phyloP scores from a whole-genome alignment of 108 stramenopile species.

The Discostella pseudostelligera region DNA sequence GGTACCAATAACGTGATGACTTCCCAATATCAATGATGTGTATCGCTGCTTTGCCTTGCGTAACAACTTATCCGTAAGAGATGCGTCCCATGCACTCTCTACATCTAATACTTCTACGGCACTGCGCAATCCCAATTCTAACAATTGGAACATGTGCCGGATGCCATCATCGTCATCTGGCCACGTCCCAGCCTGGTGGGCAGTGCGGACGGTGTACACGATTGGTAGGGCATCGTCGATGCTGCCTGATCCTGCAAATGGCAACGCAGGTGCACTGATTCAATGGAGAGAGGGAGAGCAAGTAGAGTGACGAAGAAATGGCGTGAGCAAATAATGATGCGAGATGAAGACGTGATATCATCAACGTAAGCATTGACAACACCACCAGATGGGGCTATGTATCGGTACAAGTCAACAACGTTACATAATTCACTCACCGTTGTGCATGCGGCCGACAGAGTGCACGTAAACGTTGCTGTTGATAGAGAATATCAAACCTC shows the following conservation, averaged over 20 bases:
- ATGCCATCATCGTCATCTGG: conserved; percentile 87
- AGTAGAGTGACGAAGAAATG: too few species aligned
- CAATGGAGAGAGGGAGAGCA: too few species aligned
- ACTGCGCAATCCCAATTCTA: conserved; percentile 84
- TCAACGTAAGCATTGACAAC: too few species aligned
- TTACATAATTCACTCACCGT: neutral
- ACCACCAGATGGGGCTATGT: too few species aligned
- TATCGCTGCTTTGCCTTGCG: conserved; percentile 61
- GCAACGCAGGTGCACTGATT: conserved; percentile 70
- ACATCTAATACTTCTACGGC: conserved; percentile 96
- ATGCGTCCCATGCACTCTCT: conserved; percentile 88
- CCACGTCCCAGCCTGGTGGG: conserved; percentile 92
- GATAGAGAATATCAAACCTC: conserved; percentile 80
- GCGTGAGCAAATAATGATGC: too few species aligned
- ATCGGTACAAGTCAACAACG: too few species aligned
- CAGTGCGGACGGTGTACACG: conserved; percentile 93
- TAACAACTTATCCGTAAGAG: conserved; percentile 58
- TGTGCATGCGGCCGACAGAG: conserved; percentile 69
- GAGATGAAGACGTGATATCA: too few species aligned
- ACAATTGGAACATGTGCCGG: conserved; percentile 74
- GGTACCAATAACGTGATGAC: conserved; percentile 89
- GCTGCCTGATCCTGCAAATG: conserved; percentile 56
- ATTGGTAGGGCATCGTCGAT: conserved; percentile 89
- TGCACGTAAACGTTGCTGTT: conserved; percentile 65
- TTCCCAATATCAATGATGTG: conserved; percentile 85